These are phyloP conservation scores for Phytophthora melonis DNA, from an alignment of 352 stramenopile genomes.

Conservation along the genomic window DNA sequence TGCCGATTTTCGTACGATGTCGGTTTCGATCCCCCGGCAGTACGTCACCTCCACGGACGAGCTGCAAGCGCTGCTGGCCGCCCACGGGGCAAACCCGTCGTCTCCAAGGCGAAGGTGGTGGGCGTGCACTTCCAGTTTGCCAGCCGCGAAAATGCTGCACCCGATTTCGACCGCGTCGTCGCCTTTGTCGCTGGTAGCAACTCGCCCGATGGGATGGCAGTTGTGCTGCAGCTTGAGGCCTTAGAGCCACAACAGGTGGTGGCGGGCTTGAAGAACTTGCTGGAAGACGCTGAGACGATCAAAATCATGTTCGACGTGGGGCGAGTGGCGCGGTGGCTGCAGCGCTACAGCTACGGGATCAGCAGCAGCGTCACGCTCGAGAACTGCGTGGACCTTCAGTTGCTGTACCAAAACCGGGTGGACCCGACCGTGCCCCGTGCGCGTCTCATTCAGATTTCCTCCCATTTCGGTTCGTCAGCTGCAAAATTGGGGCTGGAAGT, in stretches of 20 bases:
- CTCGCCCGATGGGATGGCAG: slow-evolving; percentile 2
- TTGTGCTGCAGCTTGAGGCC: slow-evolving; percentile 3
- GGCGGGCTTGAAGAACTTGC: slow-evolving; percentile 5
- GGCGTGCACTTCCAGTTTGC: slow-evolving; percentile 7
- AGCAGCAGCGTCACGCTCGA: not conserved
- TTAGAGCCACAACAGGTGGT: not conserved
- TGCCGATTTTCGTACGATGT: too few species aligned
- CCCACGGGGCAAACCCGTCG: not conserved
- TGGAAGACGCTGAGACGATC: not conserved
- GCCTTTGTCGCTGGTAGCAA: not conserved
- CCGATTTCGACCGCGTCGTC: not conserved
- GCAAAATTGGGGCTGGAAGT: slow-evolving; percentile 2
- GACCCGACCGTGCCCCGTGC: not conserved
- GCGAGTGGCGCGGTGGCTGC: not conserved
- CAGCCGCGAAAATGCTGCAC: not conserved
- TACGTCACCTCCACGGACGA: not conserved
- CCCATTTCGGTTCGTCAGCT: not conserved
- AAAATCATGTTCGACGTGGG: slow-evolving; percentile 7
- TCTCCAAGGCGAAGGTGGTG: not conserved
- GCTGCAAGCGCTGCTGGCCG: not conserved
- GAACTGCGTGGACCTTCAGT: not conserved
- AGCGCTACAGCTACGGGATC: not conserved
- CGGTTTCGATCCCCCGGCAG: not conserved
- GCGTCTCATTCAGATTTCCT: not conserved
- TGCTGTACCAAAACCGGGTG: slow-evolving; percentile 1